Evolutionary conservation across 1,139 yeast genomes (phyloP).

Genomic region (Pneumocystis jirovecii): DNA sequence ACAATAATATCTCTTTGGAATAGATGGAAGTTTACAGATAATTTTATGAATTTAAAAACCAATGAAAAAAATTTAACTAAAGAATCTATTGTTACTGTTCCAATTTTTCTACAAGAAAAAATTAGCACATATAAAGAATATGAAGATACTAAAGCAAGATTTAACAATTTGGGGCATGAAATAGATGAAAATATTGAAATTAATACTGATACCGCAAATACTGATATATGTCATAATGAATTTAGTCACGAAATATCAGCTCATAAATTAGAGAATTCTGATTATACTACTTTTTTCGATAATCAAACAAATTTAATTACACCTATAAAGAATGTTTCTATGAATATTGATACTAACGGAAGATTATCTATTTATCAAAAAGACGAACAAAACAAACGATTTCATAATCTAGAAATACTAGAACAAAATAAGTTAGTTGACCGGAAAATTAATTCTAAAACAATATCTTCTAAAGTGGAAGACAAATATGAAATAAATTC

Average conservation of each 20-base stretch:
- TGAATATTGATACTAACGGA: background rate
- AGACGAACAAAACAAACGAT: background rate
- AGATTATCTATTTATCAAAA: background rate
- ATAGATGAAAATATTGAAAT: background rate
- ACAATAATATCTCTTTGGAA: background rate
- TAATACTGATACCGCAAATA: background rate
- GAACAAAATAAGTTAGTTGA: background rate
- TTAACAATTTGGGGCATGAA: background rate
- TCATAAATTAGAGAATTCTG: background rate
- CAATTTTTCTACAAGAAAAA: background rate
- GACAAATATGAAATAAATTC: background rate
- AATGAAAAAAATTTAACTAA: background rate
- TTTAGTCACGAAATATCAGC: background rate
- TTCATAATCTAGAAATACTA: background rate
- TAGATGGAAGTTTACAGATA: background rate
- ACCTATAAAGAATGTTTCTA: background rate
- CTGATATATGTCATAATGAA: background rate
- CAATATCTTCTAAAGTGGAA: background rate
- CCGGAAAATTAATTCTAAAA: background rate
- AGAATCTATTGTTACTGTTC: background rate
- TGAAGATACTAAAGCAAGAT: background rate
- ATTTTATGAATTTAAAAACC: background rate
- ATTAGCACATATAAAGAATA: background rate
- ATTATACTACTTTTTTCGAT: background rate
- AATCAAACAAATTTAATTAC: background rate